Evolutionary conservation across 2,329 filamentous ascomycete genomes (phyloP), one percentile per base, ranked within the genome.

Genomic region (Talaromyces sp.): DNA sequence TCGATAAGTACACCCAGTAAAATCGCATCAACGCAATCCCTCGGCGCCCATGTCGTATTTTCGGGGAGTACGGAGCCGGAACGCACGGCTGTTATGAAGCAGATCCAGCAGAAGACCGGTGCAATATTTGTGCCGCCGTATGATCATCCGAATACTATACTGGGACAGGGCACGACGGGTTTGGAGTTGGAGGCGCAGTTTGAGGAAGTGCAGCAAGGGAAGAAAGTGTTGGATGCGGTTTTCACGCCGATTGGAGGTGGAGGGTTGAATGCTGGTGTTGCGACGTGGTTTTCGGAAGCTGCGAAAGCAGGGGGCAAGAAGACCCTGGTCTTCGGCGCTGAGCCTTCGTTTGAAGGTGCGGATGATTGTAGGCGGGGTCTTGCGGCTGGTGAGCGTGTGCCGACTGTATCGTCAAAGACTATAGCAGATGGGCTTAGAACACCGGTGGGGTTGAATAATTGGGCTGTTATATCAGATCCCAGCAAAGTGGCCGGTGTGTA

Each of bases 391-490:
- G 70, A 79, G 70, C 84, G 93, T 13, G 84, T 98, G 45, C 81
- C 86, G 68, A 76, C 75, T 0, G 93, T 97, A 22, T 87, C 85
- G 70, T 87, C 89, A 0, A 82, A 94, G 17, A 97, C 94, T 0
- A 89, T 98, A 41, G 94, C 93, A 0, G 94, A 98, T 77, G 94
- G 94, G 0, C 79, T 98, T 74, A 84, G 94, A 31, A 97, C 93
- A 19, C 92, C 92, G 0, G 85, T 97, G 0, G 93, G 93, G 0
- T 74, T 81, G 56, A 81, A 89, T 63, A 92, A 92, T 1, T 98
- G 92, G 92, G 78, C 74, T 8, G 82, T 97, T 45, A 90, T 97
- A 70, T 88, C 88, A 69, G 87, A 93, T 73, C 80, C 84, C 65
- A 76, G 79, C n/a, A 87, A 95, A 65, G 89, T 97, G 1, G 74